Evolutionary conservation across 2,329 filamentous ascomycete species (phyloP).

Genomic region (Talaromyces sp.): DNA sequence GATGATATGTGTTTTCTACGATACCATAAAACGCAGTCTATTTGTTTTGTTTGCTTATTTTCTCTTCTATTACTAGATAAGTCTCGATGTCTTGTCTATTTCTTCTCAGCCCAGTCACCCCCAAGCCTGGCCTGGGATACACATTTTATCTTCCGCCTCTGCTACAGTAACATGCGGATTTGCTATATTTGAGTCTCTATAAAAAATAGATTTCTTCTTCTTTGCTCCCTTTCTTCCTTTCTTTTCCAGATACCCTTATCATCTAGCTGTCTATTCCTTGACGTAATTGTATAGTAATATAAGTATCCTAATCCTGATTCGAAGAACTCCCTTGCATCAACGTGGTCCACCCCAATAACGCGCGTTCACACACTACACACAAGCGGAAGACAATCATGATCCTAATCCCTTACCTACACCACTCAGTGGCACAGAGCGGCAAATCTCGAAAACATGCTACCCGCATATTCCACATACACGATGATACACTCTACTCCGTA

Average conservation of each 20-base stretch:
- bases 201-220: constrained; percentile 16
- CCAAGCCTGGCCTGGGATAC: neutral
- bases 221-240: neutral
- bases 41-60: constrained; percentile 7
- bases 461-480: neutral
- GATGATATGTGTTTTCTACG: constrained; percentile 38
- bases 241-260: neutral
- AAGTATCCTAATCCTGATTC: neutral
- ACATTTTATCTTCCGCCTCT: constrained; percentile 14
- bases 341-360: neutral
- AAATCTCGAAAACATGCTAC: neutral
- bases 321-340: neutral
- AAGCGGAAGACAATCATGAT: neutral
- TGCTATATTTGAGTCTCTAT: constrained; percentile 6
- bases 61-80: neutral
- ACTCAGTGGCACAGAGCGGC: neutral
- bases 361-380: neutral
- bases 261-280: neutral
- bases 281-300: neutral
- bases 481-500: no score
- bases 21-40: constrained; percentile 19
- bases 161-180: constrained; percentile 20
- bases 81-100: constrained; percentile 2
- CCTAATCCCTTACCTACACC: neutral
- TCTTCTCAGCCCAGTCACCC: neutral